Base-by-base conservation (phyloP, 2,329 filamentous ascomycete genomes). In the Hymenoscyphus repandus region DNA sequence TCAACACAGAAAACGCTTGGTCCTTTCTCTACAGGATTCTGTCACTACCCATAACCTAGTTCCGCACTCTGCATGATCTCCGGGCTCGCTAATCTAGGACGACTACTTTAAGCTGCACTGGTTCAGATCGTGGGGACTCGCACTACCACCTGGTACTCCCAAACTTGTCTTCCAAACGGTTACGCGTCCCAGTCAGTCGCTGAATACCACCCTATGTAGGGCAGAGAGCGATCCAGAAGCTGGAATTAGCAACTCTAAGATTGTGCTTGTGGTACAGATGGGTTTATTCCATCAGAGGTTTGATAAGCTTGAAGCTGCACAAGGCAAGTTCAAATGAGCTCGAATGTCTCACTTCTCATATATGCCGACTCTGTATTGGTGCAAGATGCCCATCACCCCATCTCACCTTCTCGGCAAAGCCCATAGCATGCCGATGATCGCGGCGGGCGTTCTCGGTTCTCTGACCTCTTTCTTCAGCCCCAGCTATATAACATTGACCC, bases 401-500 rank as follows among this genome's bases (percentile, higher is more conserved):
- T 27, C 22, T 32, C 37, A 30, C 38, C 31, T 11, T 27, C 31
- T 41, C 15, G 18, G 10, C 13, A 42, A 18, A 34, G 33, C 40
- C 20, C 45, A 48, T 40, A 41, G 46, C 31, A 42, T 46, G 17
- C 13, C 22, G 34, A 37, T 47, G 44, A 47, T 38, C 36, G 31
- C 31, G 18, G 5, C n/a, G 51, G 46, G 42, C 46, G 38, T 18
- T 40, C 18, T n/a, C 33, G 38, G 31, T 31, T 40, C 44, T 47
- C 43, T 52, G 56, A 49, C 47, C 38, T 18, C 38, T 42, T 47
- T 53, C 44, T 22, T 44, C 22, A 50, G 37, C 44, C 20, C 30
- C 10, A 51, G 36, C 42, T 60, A 62, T 61, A 60, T 60, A 61
- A 56, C 51, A 41, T 37, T 44, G 46, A 57, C 53, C 59, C 59